Evolutionary conservation across 306 rosid species (phyloP).

Genomic region (Argentina anserina): DNA sequence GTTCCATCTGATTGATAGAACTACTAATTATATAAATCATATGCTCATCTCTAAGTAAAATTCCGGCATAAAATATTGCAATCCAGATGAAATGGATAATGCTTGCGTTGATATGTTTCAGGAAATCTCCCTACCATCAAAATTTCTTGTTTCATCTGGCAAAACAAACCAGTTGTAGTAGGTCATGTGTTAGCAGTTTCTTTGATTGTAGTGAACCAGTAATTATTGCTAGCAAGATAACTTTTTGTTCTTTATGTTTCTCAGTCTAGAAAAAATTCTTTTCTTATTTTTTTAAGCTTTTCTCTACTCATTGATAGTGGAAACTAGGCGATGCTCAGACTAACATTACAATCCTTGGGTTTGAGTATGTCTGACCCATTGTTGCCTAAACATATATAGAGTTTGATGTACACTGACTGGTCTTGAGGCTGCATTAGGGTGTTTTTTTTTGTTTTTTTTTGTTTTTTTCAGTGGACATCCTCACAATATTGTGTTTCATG

Average conservation of each 20-base stretch:
- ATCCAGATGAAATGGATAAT: neutral
- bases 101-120: neutral
- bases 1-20: conserved; percentile 25
- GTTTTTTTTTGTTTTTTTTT: too few relatives aligned
- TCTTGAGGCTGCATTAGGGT: neutral
- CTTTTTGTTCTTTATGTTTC: neutral
- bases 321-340: neutral
- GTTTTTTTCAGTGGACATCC: neutral
- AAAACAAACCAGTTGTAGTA: neutral
- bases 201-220: neutral
- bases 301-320: neutral
- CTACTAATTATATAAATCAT: neutral
- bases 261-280: neutral
- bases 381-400: neutral
- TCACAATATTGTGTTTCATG: neutral
- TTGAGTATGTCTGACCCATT: neutral
- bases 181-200: neutral
- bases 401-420: neutral
- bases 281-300: neutral
- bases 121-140: neutral
- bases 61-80: neutral
- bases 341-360: neutral
- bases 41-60: neutral
- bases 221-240: neutral
- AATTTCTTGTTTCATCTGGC: neutral